These are phyloP conservation scores for Echinochloa phyllopogon DNA, from an alignment of 176 grass and related monocot genomes.

Conservation along the genomic window DNA sequence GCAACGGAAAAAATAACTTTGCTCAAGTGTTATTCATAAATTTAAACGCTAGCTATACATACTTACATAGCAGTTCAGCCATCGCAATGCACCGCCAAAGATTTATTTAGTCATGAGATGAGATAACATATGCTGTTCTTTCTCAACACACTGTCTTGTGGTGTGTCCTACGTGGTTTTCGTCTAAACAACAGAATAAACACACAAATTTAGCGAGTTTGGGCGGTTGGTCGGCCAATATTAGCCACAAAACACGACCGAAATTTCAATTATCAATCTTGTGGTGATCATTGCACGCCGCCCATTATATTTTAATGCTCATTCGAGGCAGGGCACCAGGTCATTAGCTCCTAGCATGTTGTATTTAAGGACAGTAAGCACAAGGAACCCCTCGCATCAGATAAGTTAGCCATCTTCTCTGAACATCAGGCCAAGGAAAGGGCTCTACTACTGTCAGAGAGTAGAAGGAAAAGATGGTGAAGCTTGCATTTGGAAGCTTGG, in stretches of 20 bases:
- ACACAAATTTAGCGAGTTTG: slow-evolving; percentile 44
- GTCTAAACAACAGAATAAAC: slow-evolving; percentile 37
- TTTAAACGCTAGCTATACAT: neutral
- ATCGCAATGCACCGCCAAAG: slow-evolving; percentile 13
- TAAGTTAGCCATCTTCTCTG: slow-evolving; percentile 19
- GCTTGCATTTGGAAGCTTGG: slow-evolving; percentile 69
- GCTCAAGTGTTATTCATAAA: neutral
- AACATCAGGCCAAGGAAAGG: neutral
- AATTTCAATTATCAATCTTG: slow-evolving; percentile 32
- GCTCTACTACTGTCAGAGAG: neutral
- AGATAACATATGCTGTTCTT: slow-evolving; percentile 36
- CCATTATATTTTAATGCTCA: slow-evolving; percentile 58
- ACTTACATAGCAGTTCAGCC: neutral
- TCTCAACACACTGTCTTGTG: slow-evolving; percentile 6
- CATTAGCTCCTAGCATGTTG: slow-evolving; percentile 30
- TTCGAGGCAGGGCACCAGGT: neutral
- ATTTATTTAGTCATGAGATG: slow-evolving; percentile 35
- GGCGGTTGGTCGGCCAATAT: slow-evolving; percentile 74
- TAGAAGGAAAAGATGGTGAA: slow-evolving; percentile 66
- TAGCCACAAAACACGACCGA: slow-evolving; percentile 44
- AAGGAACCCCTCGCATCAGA: slow-evolving; percentile 31
- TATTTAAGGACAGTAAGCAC: slow-evolving; percentile 55
- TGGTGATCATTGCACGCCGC: slow-evolving; percentile 58
- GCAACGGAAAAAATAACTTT: neutral
- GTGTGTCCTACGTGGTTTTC: slow-evolving; percentile 8